Conservation (phyloP, 257 asterid species). For the Rubia yunnanensis region DNA sequence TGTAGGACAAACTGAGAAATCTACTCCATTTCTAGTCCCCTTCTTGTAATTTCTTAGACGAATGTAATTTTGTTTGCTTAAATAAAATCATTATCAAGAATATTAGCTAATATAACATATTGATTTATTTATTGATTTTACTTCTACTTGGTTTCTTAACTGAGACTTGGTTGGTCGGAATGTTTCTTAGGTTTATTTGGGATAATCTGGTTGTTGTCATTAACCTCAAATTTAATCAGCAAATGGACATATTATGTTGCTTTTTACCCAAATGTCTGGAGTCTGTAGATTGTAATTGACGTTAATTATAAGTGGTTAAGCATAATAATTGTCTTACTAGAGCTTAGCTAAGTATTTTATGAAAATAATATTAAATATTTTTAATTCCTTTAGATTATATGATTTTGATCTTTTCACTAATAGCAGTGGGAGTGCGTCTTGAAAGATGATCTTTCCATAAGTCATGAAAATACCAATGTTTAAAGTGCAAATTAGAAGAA, state of each 20-base stretch:
- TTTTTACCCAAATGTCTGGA: not conserved
- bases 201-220: not conserved
- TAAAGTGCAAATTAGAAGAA: too few species aligned
- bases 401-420: too few species aligned
- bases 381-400: too few species aligned
- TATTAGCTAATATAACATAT: not conserved
- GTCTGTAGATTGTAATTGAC: not conserved
- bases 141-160: not conserved
- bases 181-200: not conserved
- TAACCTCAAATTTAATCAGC: not conserved
- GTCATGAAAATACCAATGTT: too few species aligned
- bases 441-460: too few species aligned
- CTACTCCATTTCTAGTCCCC: not conserved
- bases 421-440: too few species aligned
- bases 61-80: not conserved
- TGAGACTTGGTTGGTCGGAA: not conserved
- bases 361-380: too few species aligned
- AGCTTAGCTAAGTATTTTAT: not conserved
- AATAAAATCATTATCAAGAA: not conserved
- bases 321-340: not conserved
- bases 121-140: not conserved
- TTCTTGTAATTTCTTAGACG: not conserved
- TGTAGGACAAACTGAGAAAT: not conserved
- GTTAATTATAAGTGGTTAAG: not conserved
- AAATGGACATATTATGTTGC: not conserved